Conservation (phyloP, 805 yeast species). For the Ogataea naganishii region DNA sequence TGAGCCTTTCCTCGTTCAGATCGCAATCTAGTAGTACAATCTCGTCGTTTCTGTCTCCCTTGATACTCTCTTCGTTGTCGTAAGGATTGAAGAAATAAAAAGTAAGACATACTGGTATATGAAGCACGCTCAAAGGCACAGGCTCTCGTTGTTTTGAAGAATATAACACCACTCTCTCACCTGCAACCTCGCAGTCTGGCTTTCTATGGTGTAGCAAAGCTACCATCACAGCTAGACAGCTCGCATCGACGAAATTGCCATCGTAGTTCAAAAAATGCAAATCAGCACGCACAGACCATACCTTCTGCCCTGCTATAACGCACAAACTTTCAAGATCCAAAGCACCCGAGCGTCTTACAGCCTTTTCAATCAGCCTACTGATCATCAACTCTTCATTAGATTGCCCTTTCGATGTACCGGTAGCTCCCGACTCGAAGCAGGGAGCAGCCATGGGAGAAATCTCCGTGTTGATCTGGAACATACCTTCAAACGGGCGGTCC, state of each 20-base stretch:
- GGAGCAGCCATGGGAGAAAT: conserved; percentile 87
- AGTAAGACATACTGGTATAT: conserved; percentile 83
- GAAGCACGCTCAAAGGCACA: conserved; percentile 75
- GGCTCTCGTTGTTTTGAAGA: conserved; percentile 76
- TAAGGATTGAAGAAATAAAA: conserved; percentile 76
- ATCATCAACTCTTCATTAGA: conserved; percentile 78
- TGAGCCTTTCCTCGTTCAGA: conserved; percentile 62
- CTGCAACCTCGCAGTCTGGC: conserved; percentile 72
- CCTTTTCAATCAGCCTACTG: conserved; percentile 80
- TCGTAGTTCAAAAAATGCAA: conserved; percentile 84
- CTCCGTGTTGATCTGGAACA: conserved; percentile 77
- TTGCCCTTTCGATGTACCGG: conserved; percentile 23
- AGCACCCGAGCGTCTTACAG: conserved; percentile 84
- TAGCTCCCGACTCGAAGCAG: conserved; percentile 59
- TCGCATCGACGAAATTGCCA: conserved; percentile 87
- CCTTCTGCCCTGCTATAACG: conserved; percentile 81
- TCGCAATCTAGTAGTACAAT: conserved; percentile 69
- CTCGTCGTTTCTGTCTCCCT: conserved; percentile 54
- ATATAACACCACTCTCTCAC: conserved; percentile 59
- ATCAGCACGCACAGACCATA: conserved; percentile 90
- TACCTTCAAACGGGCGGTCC: conserved; percentile 90
- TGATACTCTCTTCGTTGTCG: conserved; percentile 58
- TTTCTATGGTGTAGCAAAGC: conserved; percentile 75
- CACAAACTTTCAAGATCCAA: conserved; percentile 86
- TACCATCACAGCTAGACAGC: conserved; percentile 84